Evolutionary conservation across 164 flowering plant species (phyloP), one percentile per base, ranked within the genome.

Genomic region (Platanus orientalis): DNA sequence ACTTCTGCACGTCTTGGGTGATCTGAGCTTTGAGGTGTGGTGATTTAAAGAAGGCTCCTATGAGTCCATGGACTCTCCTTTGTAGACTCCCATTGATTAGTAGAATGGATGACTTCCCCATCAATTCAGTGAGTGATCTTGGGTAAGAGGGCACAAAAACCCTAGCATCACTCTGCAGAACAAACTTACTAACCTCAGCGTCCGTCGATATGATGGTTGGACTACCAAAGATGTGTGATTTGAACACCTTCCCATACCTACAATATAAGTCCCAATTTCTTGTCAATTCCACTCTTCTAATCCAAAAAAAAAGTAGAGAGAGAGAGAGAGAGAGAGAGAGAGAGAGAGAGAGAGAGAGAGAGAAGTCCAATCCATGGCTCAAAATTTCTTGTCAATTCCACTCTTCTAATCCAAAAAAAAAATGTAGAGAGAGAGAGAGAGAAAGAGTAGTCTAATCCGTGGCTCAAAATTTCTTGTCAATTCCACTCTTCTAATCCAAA

Each of bases 221-320:
- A 49, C 81, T 86, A 47, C 97, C 98, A 68, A 91, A 88, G 62
- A 94, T 78, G 73, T 94, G 97, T 14, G 98, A 89, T 76, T 90
- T 91, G 76, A 94, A 94, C 79, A 94, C 97, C 70, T 85, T 88
- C 62, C 98, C 98, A 73, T 91, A 91, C 88, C 98, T 90, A 34
- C 52, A 36, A 36, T 1, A 10, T 14, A 36, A 32, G 39, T 9
- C 39, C 39, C n/a, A 36, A 36, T 36, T 36, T 36, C 42, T 7
- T 7, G 42, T 36, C 10, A 36, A 14, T 36, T 7, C 42, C 42
- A 7, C 42, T n/a, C n/a, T n/a, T n/a, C n/a, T n/a, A n/a, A n/a
- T n/a, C n/a, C n/a, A n/a, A n/a, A n/a, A n/a, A n/a, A n/a, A n/a
- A n/a, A n/a, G n/a, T n/a, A n/a, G n/a, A n/a, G n/a, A n/a, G n/a